A percentile compares a stretch with the other conserved stretches of the same genome.
These are phyloP conservation scores for Capsicum pubescens DNA, from an alignment of 257 asterid genomes.

Conservation along the genomic window DNA sequence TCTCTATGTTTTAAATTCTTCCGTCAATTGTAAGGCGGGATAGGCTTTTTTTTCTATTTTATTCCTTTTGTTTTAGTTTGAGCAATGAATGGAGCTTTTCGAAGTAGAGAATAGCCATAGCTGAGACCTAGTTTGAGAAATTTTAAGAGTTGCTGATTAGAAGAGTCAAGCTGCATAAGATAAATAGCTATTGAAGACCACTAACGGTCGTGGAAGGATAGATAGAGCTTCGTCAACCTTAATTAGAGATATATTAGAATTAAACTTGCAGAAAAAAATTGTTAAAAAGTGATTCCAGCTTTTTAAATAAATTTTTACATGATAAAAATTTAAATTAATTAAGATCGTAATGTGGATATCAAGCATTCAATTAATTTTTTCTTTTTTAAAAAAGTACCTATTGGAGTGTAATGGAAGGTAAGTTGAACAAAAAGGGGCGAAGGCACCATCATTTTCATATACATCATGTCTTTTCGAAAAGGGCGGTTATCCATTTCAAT, in stretches of 20 bases:
- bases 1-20: too few species aligned
- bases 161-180: neutral
- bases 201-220: neutral
- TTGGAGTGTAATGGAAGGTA: conserved; percentile 26
- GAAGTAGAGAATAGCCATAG: neutral
- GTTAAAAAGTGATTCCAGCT: neutral
- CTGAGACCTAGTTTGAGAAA: neutral
- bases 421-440: neutral
- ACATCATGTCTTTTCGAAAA: conserved; percentile 21
- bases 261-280: too few species aligned
- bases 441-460: conserved; percentile 6
- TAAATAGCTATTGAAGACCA: neutral
- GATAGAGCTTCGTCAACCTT: neutral
- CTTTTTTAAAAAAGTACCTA: neutral
- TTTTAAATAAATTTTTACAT: neutral
- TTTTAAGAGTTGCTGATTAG: neutral
- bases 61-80: neutral
- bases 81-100: conserved; percentile 26
- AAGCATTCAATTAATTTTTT: neutral
- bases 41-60: neutral
- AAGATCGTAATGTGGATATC: neutral
- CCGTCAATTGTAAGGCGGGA: neutral
- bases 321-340: rapidly evolving
- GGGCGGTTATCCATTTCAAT: conserved; percentile 29
- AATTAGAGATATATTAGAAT: neutral